Conservation (phyloP, 1,284 basidiomycete species). For the Pseudozyma hubeiensis region DNA sequence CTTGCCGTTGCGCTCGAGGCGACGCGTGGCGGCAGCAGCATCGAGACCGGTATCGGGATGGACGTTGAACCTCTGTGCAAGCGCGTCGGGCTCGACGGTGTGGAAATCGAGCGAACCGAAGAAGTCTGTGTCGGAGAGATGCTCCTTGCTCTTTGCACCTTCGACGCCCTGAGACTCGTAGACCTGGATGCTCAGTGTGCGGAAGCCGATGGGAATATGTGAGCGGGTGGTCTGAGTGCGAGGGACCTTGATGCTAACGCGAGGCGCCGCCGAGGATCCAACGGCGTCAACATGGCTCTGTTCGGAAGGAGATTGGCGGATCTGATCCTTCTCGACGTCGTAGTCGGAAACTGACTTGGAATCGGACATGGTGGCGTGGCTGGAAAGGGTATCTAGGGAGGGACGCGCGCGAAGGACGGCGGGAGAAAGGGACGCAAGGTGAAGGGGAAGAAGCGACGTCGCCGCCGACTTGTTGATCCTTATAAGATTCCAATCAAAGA, state of each 20-base stretch:
- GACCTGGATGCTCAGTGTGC: constrained; percentile 62
- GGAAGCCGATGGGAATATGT: constrained; percentile 58
- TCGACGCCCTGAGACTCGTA: constrained; percentile 49
- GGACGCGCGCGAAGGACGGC: neutral
- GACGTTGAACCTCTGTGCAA: constrained; percentile 72
- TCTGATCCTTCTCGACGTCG: constrained; percentile 41
- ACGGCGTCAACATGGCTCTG: constrained; percentile 17
- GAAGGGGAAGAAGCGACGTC: too few relatives aligned
- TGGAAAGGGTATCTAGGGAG: constrained; percentile 3
- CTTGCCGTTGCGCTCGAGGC: constrained; percentile 71
- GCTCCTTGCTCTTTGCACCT: constrained; percentile 26
- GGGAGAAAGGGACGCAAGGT: constrained; percentile 3
- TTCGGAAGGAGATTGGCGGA: constrained; percentile 17
- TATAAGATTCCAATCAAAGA: neutral
- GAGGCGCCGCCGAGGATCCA: constrained; percentile 19
- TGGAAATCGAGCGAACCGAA: constrained; percentile 73
- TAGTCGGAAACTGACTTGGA: constrained; percentile 33
- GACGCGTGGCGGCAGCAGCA: constrained; percentile 72
- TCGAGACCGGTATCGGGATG: constrained; percentile 72
- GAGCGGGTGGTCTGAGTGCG: constrained; percentile 44
- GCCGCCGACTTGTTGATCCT: neutral
- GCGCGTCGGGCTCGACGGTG: constrained; percentile 71
- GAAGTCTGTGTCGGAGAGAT: constrained; percentile 47
- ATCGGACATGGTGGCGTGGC: constrained; percentile 28
- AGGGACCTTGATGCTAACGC: constrained; percentile 42